Evolutionary conservation across 176 grass and related monocot genomes (phyloP).

Genomic region (Oryza meyeriana): DNA sequence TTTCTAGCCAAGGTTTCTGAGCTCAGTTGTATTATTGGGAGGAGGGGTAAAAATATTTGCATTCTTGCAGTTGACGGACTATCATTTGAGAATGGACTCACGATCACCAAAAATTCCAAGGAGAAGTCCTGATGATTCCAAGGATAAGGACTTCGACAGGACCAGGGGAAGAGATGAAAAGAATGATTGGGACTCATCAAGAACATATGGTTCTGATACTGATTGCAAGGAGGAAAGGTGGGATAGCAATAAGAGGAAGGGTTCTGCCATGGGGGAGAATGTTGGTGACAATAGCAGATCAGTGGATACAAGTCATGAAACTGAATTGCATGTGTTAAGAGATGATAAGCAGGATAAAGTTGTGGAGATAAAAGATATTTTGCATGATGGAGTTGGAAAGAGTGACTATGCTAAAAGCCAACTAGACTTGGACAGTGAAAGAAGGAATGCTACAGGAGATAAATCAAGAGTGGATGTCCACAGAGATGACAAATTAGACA

Average conservation of each 20-base stretch:
- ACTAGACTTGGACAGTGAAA: constrained; percentile 59
- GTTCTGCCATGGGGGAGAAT: constrained; percentile 43
- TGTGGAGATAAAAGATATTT: constrained; percentile 11
- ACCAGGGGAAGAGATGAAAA: constrained; percentile 45
- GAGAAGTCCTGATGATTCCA: constrained; percentile 54
- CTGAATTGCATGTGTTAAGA: constrained; percentile 12
- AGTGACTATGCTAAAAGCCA: constrained; percentile 32
- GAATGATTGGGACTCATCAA: constrained; percentile 50
- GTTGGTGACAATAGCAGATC: constrained; percentile 23
- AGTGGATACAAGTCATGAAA: constrained; percentile 18
- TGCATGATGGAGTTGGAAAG: constrained; percentile 22
- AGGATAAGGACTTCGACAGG: constrained; percentile 33
- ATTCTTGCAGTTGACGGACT: constrained; percentile 10
- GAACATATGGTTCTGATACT: constrained; percentile 34
- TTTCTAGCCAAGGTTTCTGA: constrained; percentile 14
- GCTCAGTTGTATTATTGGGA: background rate
- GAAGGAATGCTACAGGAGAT: constrained; percentile 28
- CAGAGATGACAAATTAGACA: constrained; percentile 52
- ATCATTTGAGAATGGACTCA: constrained; percentile 40
- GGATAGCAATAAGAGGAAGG: constrained; percentile 33
- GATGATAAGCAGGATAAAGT: constrained; percentile 26
- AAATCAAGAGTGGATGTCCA: constrained; percentile 41
- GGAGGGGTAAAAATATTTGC: background rate
- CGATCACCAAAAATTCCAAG: constrained; percentile 54
- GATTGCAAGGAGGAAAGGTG: constrained; percentile 26